These are phyloP conservation scores for Deinandra increscens DNA, from an alignment of 129 eudicot species.

Conservation along the genomic window DNA sequence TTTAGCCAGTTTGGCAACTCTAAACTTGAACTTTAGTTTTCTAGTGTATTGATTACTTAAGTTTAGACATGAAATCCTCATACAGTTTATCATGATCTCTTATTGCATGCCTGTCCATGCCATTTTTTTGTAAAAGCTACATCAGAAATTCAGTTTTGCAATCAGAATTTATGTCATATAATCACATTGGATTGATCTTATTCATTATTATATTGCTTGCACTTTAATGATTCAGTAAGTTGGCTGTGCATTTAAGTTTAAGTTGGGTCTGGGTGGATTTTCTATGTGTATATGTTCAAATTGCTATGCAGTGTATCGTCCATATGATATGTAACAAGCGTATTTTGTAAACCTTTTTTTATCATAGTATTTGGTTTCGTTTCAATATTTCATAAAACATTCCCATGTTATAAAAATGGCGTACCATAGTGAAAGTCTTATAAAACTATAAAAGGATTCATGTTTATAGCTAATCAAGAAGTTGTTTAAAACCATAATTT, in stretches of 20 bases:
- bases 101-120: not conserved
- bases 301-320: too few relatives aligned
- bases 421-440: too few relatives aligned
- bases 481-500: too few relatives aligned
- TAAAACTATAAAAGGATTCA: too few relatives aligned
- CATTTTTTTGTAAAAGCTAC: conserved; percentile 20
- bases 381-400: too few relatives aligned
- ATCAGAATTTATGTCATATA: conserved; percentile 9
- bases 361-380: too few relatives aligned
- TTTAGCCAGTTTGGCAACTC: conserved; percentile 81
- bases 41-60: not conserved
- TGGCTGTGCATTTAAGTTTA: not conserved
- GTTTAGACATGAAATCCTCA: conserved; percentile 3
- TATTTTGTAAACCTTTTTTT: too few relatives aligned
- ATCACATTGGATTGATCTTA: conserved; percentile 6
- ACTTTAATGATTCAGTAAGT: not conserved
- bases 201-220: conserved; percentile 15
- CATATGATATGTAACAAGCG: too few relatives aligned
- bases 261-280: not conserved
- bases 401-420: too few relatives aligned
- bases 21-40: conserved; percentile 61
- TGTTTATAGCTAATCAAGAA: too few relatives aligned
- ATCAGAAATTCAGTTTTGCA: conserved; percentile 10
- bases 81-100: not conserved
- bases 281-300: not conserved